These are phyloP conservation scores for Toxoplasma gondii DNA, from an alignment of 169 alveolate genomes.

Conservation along the genomic window DNA sequence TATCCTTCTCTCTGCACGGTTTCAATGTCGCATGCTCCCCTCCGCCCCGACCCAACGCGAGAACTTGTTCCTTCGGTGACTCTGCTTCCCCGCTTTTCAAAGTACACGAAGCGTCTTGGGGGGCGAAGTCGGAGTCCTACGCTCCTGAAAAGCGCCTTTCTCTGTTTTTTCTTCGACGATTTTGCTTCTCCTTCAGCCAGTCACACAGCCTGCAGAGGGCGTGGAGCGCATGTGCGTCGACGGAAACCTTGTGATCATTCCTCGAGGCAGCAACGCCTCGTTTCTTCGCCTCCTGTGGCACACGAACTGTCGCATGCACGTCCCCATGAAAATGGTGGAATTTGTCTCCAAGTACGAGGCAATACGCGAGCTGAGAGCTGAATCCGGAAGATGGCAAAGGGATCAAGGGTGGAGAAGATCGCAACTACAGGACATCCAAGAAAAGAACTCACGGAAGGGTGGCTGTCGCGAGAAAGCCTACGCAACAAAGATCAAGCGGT, in stretches of 20 bases:
- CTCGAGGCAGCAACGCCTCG: slow-evolving; percentile 42
- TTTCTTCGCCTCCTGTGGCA: slow-evolving; percentile 55
- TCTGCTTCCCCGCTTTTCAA: no score
- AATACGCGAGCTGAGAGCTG: not conserved
- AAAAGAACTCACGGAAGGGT: not conserved
- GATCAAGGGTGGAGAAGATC: not conserved
- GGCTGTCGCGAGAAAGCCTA: not conserved
- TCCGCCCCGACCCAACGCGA: not conserved
- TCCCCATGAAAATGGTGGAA: slow-evolving; percentile 59
- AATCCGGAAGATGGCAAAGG: not conserved
- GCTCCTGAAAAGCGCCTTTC: not conserved
- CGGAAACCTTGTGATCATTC: slow-evolving; percentile 57
- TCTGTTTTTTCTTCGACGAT: not conserved
- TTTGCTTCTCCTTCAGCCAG: not conserved
- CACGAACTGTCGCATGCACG: slow-evolving; percentile 67
- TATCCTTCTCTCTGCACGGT: not conserved
- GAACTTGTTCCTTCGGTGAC: not conserved
- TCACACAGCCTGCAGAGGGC: slow-evolving; percentile 44
- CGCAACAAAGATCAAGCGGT: no score
- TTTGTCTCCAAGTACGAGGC: slow-evolving; percentile 50
- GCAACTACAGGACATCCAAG: not conserved
- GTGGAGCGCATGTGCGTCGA: slow-evolving; percentile 63
- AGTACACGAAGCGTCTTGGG: no score
- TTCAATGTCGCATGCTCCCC: not conserved
- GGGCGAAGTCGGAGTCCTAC: no score